Conservation (phyloP, 352 stramenopile species). For the Achlya hypogyna region DNA sequence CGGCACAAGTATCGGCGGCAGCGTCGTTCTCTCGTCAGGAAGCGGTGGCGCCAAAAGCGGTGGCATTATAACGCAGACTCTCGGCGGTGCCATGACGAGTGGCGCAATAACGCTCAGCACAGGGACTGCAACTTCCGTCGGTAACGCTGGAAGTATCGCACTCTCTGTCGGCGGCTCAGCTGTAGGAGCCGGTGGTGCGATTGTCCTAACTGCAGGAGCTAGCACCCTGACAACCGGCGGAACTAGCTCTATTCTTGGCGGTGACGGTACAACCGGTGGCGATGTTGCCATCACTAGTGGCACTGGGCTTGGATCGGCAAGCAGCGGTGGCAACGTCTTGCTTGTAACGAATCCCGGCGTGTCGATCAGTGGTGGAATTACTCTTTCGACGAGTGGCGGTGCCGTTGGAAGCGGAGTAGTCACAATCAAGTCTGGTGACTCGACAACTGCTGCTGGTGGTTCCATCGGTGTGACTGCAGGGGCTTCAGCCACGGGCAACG, state of each 20-base stretch:
- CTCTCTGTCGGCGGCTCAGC: background rate
- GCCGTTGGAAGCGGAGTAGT: slow-evolving; percentile 4
- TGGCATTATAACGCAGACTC: background rate
- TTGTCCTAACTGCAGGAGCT: slow-evolving; percentile 41
- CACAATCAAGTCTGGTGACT: slow-evolving; percentile 4
- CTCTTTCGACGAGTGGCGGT: slow-evolving; percentile 8
- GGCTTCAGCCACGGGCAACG: background rate
- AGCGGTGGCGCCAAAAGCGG: background rate
- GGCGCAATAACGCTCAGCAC: slow-evolving; percentile 10
- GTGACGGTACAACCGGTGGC: slow-evolving; percentile 21
- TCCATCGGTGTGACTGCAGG: background rate
- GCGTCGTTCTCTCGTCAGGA: slow-evolving; percentile 2
- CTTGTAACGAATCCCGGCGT: background rate
- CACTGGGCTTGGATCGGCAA: background rate
- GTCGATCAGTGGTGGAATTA: background rate
- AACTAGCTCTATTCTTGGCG: slow-evolving; percentile 10
- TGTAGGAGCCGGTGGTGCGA: slow-evolving; percentile 38
- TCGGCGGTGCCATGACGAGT: slow-evolving; percentile 12
- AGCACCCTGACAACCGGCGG: slow-evolving; percentile 26
- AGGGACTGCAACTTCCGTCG: slow-evolving; percentile 6
- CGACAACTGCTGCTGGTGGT: background rate
- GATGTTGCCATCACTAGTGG: slow-evolving; percentile 22
- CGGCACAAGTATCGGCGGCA: background rate
- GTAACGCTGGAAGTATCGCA: slow-evolving; percentile 3
- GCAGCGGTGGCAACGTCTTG: background rate